Conservation (phyloP, 208 protist species). For the Histomonas meleagridis region DNA sequence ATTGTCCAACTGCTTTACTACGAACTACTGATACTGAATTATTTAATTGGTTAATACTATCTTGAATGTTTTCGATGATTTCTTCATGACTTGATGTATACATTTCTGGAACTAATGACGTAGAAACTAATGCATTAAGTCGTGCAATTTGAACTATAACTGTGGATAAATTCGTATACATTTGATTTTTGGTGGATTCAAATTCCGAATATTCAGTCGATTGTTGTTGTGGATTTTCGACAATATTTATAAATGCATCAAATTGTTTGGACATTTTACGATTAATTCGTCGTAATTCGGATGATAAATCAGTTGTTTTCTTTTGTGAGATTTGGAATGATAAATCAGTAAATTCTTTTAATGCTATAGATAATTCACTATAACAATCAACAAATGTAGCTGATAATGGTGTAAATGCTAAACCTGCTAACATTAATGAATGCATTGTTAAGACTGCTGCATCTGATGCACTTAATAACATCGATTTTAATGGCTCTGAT, state of each 20-base stretch:
- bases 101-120: neutral
- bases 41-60: neutral
- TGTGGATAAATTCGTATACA: neutral
- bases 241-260: neutral
- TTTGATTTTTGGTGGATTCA: neutral
- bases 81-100: neutral
- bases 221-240: conserved; percentile 5
- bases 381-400: neutral
- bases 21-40: neutral
- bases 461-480: neutral
- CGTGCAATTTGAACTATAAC: neutral
- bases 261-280: conserved; percentile 25
- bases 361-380: neutral
- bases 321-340: neutral
- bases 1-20: neutral
- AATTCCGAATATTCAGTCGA: neutral
- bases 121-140: neutral
- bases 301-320: neutral
- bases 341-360: neutral
- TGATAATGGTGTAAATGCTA: conserved; percentile 23
- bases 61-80: neutral
- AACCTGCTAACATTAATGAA: neutral
- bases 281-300: neutral
- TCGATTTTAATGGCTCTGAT: neutral
- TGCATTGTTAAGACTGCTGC: conserved; percentile 28